phyloP scores from a whole-genome alignment of 345 rosid species.

The Toxicodendron radicans region DNA sequence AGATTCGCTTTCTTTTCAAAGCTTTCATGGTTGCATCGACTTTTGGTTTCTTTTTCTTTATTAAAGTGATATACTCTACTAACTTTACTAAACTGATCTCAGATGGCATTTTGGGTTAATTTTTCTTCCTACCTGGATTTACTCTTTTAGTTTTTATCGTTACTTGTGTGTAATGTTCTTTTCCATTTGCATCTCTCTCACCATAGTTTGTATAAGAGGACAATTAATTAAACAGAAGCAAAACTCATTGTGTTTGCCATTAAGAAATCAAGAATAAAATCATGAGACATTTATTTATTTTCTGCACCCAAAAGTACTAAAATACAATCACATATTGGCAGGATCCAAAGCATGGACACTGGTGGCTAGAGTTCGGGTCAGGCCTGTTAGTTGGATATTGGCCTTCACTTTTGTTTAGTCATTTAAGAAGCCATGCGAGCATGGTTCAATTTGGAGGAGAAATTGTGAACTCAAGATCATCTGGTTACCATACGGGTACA shows the following conservation, averaged over 20 bases:
- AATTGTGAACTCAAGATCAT: constrained; percentile 71
- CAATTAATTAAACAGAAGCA: not conserved
- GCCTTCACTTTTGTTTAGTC: constrained; percentile 91
- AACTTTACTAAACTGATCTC: not conserved
- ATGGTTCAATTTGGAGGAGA: constrained; percentile 99
- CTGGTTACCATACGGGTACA: constrained; percentile 82
- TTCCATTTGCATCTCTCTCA: not conserved
- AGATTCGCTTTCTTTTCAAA: constrained; percentile 32
- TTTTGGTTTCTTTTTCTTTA: constrained; percentile 14
- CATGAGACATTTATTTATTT: not conserved
- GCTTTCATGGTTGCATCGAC: constrained; percentile 21
- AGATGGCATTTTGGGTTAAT: not conserved
- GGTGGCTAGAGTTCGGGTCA: constrained; percentile 95
- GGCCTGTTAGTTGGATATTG: constrained; percentile 90
- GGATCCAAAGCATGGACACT: constrained; percentile 98
- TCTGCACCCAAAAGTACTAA: constrained; percentile 1
- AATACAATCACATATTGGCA: constrained; percentile 21
- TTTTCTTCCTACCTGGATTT: not conserved
- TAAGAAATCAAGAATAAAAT: not conserved
- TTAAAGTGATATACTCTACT: not conserved
- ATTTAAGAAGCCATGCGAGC: constrained; percentile 82
- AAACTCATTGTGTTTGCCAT: constrained; percentile 9
- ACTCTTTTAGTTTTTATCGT: not conserved
- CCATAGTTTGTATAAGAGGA: not conserved
- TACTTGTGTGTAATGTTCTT: not conserved